phyloP scores from a whole-genome alignment of 164 flowering plant species.

The Tetrastigma voinierianum region DNA sequence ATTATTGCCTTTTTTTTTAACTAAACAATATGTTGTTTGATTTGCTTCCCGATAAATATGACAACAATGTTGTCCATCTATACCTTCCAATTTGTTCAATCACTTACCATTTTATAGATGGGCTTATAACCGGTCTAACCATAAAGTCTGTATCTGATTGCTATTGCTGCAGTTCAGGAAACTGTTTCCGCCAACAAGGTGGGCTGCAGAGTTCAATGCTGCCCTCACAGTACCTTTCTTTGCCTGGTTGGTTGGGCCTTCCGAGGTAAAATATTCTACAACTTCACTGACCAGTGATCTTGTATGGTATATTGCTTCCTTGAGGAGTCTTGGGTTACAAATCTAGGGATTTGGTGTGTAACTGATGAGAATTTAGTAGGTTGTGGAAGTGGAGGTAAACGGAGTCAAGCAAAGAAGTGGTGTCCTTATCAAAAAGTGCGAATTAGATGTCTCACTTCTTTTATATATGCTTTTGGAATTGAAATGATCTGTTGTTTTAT shows the following conservation, averaged over 20 bases:
- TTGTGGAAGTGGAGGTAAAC: conserved; percentile 83
- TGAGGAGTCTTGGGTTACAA: background rate
- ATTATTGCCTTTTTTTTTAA: too few relatives aligned
- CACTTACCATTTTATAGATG: too few relatives aligned
- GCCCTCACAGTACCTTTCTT: conserved; percentile 93
- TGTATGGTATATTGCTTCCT: too few relatives aligned
- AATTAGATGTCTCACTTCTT: conserved; percentile 39
- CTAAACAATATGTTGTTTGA: too few relatives aligned
- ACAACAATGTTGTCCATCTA: background rate
- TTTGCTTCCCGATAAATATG: too few relatives aligned
- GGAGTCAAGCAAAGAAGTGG: conserved; percentile 94
- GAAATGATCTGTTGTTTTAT: too few relatives aligned
- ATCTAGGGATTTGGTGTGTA: too few relatives aligned
- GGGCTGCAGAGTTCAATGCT: conserved; percentile 97
- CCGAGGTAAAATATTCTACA: conserved; percentile 62
- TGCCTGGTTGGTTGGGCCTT: conserved; percentile 96
- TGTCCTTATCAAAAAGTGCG: conserved; percentile 92
- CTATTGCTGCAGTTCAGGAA: conserved; percentile 69
- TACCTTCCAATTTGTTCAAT: background rate
- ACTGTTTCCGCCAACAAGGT: conserved; percentile 90
- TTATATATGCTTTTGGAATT: too few relatives aligned
- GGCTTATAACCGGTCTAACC: too few relatives aligned
- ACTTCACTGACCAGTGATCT: background rate
- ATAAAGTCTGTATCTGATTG: background rate
- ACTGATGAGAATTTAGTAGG: conserved; percentile 35